phyloP scores from a whole-genome alignment of 108 stramenopile genomes.

The Nitzschia sp. region DNA sequence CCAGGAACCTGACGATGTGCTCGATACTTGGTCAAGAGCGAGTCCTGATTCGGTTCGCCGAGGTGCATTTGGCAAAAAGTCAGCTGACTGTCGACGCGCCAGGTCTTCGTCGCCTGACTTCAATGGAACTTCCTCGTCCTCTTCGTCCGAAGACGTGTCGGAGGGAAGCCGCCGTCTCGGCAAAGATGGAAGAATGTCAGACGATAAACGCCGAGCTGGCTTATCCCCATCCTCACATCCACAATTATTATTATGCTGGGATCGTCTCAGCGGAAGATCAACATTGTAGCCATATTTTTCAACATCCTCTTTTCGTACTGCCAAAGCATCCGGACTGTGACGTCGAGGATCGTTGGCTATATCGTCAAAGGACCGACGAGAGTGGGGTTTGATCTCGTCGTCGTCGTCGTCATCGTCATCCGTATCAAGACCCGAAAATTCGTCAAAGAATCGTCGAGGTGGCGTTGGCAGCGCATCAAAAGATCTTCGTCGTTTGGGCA shows the following conservation, averaged over 20 bases:
- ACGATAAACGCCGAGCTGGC: neutral
- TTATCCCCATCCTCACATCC: neutral
- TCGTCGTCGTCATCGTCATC: neutral
- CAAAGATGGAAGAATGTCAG: conserved; percentile 5
- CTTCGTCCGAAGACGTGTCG: neutral
- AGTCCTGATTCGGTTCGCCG: neutral
- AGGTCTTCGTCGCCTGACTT: neutral
- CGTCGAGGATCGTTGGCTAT: neutral
- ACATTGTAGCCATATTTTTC: neutral
- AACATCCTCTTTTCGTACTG: neutral
- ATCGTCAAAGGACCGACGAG: neutral
- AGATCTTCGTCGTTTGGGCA: neutral
- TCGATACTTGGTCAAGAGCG: too few species aligned
- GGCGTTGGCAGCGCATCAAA: conserved; percentile 11
- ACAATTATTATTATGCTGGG: neutral
- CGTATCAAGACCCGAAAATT: neutral
- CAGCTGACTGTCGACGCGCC: neutral
- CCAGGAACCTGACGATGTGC: neutral
- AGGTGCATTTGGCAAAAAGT: conserved; percentile 6
- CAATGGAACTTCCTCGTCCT: too few species aligned
- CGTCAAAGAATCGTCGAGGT: conserved; percentile 10
- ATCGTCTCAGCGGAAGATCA: neutral
- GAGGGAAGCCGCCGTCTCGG: neutral
- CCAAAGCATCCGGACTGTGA: neutral
- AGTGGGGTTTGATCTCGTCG: neutral